Conservation (phyloP, 129 eudicot species). For the Centella asiatica region DNA sequence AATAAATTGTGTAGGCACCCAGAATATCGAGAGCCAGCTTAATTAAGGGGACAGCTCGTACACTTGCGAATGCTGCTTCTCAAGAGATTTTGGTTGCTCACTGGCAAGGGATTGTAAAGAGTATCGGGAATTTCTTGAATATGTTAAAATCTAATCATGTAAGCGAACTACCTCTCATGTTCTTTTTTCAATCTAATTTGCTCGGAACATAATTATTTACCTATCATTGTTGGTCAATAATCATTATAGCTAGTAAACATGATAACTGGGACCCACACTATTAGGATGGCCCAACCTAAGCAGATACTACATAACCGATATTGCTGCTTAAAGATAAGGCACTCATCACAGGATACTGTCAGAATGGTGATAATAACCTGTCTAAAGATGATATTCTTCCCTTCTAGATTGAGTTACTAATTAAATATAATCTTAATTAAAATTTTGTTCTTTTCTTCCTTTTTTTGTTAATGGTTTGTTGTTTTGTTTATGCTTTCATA, state of each 20-base stretch:
- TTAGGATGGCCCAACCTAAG: not conserved
- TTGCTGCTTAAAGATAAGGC: not conserved
- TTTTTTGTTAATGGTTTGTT: no score
- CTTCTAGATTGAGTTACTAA: no score
- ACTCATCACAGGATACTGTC: not conserved
- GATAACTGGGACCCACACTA: not conserved
- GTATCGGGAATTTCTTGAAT: conserved; percentile 68
- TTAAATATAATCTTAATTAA: no score
- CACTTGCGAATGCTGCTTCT: conserved; percentile 80
- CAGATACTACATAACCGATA: not conserved
- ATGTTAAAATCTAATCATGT: conserved; percentile 74
- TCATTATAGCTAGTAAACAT: not conserved
- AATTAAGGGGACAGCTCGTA: conserved; percentile 67
- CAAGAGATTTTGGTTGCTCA: conserved; percentile 83
- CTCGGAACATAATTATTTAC: not conserved
- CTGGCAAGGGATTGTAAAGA: conserved; percentile 95
- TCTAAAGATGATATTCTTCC: no score
- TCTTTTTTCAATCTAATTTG: not conserved
- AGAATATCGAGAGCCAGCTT: conserved; percentile 86
- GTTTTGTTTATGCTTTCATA: no score
- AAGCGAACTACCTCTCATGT: conserved; percentile 18
- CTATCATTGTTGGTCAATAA: not conserved
- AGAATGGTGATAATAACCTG: not conserved
- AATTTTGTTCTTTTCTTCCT: no score
- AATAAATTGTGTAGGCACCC: conserved; percentile 63